Evolutionary conservation across 1,139 yeast genomes (phyloP).

Genomic region (Nadsonia starkeyi-henricii): DNA sequence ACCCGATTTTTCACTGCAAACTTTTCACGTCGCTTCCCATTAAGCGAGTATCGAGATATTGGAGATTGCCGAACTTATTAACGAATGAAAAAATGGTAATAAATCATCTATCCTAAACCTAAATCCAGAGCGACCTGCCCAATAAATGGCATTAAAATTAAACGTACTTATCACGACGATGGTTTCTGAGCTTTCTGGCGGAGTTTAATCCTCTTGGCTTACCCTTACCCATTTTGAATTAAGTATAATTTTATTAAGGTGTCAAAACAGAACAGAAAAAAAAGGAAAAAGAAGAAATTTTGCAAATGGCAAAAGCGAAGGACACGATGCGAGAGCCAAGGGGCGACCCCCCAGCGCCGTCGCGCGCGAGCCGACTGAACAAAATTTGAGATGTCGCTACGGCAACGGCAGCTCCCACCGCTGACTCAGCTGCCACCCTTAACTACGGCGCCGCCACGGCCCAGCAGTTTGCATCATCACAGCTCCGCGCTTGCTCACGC

Average conservation of each 20-base stretch:
- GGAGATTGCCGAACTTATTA: not conserved
- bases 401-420: no score
- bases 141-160: not conserved
- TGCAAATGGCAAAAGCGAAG: conserved; percentile 4
- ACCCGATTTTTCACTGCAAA: not conserved
- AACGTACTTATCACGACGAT: conserved; percentile 90
- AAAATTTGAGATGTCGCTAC: no score
- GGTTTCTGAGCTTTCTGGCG: conserved; percentile 99
- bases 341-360: no score
- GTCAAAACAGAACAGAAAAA: conserved; percentile 6
- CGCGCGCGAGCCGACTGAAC: no score
- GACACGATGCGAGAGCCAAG: no score
- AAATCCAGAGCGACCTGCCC: not conserved
- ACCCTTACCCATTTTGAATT: conserved; percentile 67
- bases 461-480: no score
- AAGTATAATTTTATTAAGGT: conserved; percentile 6
- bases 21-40: not conserved
- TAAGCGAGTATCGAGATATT: not conserved
- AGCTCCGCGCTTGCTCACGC: no score
- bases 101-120: not conserved
- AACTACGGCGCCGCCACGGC: no score
- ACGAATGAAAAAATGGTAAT: not conserved
- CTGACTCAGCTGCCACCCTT: no score
- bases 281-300: not conserved
- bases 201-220: conserved; percentile 98